Evolutionary conservation across 2,329 filamentous ascomycete genomes (phyloP).

Genomic region (Fusarium sp.): DNA sequence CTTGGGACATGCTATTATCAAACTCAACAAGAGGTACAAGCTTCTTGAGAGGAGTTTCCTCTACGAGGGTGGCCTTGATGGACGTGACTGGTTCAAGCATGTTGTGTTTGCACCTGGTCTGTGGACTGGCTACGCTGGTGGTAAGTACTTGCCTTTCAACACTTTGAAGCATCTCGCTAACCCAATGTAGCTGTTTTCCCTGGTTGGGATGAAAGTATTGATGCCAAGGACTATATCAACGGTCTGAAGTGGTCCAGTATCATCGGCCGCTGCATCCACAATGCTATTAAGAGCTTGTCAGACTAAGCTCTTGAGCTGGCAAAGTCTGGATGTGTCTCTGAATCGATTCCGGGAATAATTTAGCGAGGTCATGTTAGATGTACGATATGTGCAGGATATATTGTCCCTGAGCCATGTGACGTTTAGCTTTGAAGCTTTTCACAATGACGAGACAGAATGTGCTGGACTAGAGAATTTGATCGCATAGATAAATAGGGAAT

Average conservation of each 20-base stretch:
- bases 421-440: not conserved
- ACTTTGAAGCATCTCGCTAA: not conserved
- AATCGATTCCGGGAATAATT: not conserved
- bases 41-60: conserved; percentile 83
- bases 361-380: not conserved
- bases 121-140: conserved; percentile 91
- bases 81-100: conserved; percentile 90
- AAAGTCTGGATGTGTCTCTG: not conserved
- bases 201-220: conserved; percentile 70
- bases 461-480: too few species aligned
- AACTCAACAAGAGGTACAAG: conserved; percentile 85
- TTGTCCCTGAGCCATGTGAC: not conserved
- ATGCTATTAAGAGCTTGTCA: conserved; percentile 55
- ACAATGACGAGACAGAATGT: not conserved
- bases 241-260: conserved; percentile 69
- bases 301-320: not conserved
- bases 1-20: conserved; percentile 71
- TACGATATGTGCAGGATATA: not conserved
- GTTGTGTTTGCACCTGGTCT: conserved; percentile 91
- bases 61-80: conserved; percentile 79
- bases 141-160: conserved; percentile 52
- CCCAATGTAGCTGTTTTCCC: conserved; percentile 65
- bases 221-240: conserved; percentile 66
- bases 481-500: too few species aligned
- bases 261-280: conserved; percentile 62